phyloP scores from a whole-genome alignment of 345 rosid genomes.

The Cardamine occulta region DNA sequence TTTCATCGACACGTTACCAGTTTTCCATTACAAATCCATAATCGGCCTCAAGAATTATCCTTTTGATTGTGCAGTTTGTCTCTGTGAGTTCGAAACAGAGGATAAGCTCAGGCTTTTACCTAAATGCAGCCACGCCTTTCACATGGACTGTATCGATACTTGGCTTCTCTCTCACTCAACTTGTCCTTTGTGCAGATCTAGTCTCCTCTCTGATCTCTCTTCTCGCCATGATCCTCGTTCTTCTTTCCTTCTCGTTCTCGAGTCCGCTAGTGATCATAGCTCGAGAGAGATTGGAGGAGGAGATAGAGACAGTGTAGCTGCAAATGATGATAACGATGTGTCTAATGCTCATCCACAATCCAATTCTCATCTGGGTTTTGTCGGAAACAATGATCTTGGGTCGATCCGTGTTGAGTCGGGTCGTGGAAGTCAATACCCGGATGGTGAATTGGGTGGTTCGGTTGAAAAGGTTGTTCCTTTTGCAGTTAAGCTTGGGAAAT shows the following conservation, averaged over 20 bases:
- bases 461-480: slow-evolving; percentile 78
- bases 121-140: slow-evolving; percentile 98
- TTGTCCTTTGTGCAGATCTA: slow-evolving; percentile 92
- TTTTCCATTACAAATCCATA: slow-evolving; percentile 80
- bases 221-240: slow-evolving; percentile 54
- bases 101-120: slow-evolving; percentile 95
- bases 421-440: slow-evolving; percentile 39
- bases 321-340: slow-evolving; percentile 17
- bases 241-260: slow-evolving; percentile 79
- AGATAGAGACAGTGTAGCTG: slow-evolving; percentile 50
- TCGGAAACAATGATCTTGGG: slow-evolving; percentile 37
- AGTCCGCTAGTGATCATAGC: slow-evolving; percentile 82
- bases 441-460: slow-evolving; percentile 46
- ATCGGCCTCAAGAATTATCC: slow-evolving; percentile 68
- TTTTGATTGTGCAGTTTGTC: slow-evolving; percentile 97
- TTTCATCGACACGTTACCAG: slow-evolving; percentile 92
- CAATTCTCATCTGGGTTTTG: slow-evolving; percentile 38
- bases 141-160: slow-evolving; percentile 95
- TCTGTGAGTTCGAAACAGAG: slow-evolving; percentile 87
- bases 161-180: slow-evolving; percentile 99
- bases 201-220: slow-evolving; percentile 69
- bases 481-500: slow-evolving; percentile 76
- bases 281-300: slow-evolving; percentile 61
- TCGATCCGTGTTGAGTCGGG: slow-evolving; percentile 50
- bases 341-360: slow-evolving; percentile 40